Percentiles rank a stretch among this genome's conserved stretches.
These are phyloP conservation scores for Paracamarosporium sp. DNA, from an alignment of 2,329 filamentous ascomycete genomes.

Conservation along the genomic window DNA sequence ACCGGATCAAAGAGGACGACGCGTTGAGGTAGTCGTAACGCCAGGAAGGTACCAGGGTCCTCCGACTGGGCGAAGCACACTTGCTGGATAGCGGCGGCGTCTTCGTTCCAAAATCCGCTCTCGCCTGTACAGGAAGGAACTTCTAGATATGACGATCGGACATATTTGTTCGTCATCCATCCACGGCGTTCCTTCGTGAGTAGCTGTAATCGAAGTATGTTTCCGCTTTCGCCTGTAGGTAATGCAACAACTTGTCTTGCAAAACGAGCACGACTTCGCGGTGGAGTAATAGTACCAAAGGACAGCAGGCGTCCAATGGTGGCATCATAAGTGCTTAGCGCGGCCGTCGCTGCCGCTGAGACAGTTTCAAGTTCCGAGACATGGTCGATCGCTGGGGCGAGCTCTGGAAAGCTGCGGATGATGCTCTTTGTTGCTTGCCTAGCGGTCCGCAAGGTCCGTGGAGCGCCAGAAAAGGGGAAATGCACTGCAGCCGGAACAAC, in stretches of 20 bases:
- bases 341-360: constrained; percentile 39
- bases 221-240: constrained; percentile 62
- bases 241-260: constrained; percentile 37
- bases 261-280: constrained; percentile 42
- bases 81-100: constrained; percentile 61
- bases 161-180: constrained; percentile 51
- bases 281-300: constrained; percentile 60
- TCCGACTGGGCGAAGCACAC: constrained; percentile 57
- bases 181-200: constrained; percentile 60
- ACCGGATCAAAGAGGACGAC: constrained; percentile 57
- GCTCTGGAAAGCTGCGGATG: constrained; percentile 26
- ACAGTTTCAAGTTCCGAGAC: constrained; percentile 30
- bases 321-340: constrained; percentile 47
- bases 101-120: constrained; percentile 62
- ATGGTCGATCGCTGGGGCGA: constrained; percentile 27
- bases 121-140: constrained; percentile 55
- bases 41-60: constrained; percentile 55
- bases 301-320: constrained; percentile 57
- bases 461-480: constrained; percentile 5
- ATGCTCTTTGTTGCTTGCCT: constrained; percentile 25
- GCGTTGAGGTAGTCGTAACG: constrained; percentile 55
- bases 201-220: constrained; percentile 63
- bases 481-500: constrained; percentile 25
- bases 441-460: constrained; percentile 8
- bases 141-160: constrained; percentile 53